Percentiles rank a stretch among this genome's conserved stretches.
Conservation (phyloP, 345 rosid genomes). For the Salix purpurea region DNA sequence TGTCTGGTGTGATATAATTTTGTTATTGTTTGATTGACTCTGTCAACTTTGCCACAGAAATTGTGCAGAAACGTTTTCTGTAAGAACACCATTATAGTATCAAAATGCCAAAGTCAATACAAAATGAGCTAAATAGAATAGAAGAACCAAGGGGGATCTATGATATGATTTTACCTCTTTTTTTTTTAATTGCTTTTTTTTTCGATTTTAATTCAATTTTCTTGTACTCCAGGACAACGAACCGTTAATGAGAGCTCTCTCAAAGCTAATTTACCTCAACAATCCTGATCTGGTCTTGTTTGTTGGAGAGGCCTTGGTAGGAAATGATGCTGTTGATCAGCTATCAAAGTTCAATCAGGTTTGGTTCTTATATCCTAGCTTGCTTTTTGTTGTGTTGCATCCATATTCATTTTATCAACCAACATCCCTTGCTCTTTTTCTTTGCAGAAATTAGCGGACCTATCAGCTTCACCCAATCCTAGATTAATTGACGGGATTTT, state of each 20-base stretch:
- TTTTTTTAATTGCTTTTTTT: background rate
- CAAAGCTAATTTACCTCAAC: slow-evolving; percentile 83
- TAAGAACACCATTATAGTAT: background rate
- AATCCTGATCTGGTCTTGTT: slow-evolving; percentile 88
- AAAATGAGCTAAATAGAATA: background rate
- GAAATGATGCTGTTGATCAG: slow-evolving; percentile 97
- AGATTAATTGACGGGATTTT: slow-evolving; percentile 89
- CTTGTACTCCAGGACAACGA: slow-evolving; percentile 67
- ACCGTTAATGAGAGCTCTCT: slow-evolving; percentile 96
- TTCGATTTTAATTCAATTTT: background rate
- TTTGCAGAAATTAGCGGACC: slow-evolving; percentile 79
- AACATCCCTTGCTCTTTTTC: background rate
- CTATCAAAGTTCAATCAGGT: slow-evolving; percentile 96
- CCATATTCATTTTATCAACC: slow-evolving; percentile 5
- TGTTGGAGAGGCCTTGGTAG: slow-evolving; percentile 98
- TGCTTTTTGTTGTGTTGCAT: background rate
- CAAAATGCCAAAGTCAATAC: background rate
- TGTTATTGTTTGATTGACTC: background rate
- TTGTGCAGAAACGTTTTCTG: background rate
- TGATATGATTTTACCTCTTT: background rate
- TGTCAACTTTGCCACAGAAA: background rate
- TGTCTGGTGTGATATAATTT: background rate
- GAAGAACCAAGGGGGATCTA: background rate
- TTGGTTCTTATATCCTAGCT: slow-evolving; percentile 2
- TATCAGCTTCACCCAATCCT: slow-evolving; percentile 66